Evolutionary conservation across 371 early-diverging fungal species (phyloP).

Genomic region (Mortierella sp.): DNA sequence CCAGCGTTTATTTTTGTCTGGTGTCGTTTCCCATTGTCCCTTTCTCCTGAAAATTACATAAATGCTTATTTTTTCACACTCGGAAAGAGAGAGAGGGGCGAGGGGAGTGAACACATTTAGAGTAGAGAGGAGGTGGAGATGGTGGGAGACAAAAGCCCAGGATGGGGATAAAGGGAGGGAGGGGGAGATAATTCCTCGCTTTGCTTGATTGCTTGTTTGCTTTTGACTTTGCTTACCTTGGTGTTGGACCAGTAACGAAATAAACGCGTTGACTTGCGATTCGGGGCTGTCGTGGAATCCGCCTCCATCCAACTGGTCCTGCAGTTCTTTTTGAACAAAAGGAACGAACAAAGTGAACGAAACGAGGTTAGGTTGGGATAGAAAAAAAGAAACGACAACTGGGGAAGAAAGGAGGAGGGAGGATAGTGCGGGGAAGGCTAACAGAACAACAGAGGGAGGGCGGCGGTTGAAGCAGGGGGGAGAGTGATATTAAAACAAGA

Average conservation of each 20-base stretch:
- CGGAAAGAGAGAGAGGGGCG: neutral
- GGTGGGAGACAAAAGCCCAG: neutral
- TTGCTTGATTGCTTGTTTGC: neutral
- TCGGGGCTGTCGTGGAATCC: slow-evolving; percentile 61
- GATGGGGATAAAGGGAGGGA: no score
- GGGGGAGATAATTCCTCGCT: no score
- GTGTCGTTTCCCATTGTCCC: neutral
- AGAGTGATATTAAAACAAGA: neutral
- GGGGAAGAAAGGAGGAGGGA: neutral
- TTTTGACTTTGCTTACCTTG: slow-evolving; percentile 45
- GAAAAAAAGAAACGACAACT: neutral
- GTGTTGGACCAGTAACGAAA: slow-evolving; percentile 59
- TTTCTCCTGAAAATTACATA: slow-evolving; percentile 9
- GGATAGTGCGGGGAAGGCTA: neutral
- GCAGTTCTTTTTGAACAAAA: slow-evolving; percentile 58
- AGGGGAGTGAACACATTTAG: neutral
- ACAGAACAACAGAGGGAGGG: neutral
- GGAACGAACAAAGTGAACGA: neutral
- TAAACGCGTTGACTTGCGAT: slow-evolving; percentile 61
- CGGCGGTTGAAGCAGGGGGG: no score
- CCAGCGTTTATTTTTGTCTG: neutral
- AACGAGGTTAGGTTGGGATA: neutral
- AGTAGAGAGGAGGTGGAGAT: neutral
- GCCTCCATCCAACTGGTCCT: slow-evolving; percentile 63
- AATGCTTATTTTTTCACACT: neutral